Base-by-base conservation (phyloP, 1,284 basidiomycete genomes). In the Sporisorium scitamineum region DNA sequence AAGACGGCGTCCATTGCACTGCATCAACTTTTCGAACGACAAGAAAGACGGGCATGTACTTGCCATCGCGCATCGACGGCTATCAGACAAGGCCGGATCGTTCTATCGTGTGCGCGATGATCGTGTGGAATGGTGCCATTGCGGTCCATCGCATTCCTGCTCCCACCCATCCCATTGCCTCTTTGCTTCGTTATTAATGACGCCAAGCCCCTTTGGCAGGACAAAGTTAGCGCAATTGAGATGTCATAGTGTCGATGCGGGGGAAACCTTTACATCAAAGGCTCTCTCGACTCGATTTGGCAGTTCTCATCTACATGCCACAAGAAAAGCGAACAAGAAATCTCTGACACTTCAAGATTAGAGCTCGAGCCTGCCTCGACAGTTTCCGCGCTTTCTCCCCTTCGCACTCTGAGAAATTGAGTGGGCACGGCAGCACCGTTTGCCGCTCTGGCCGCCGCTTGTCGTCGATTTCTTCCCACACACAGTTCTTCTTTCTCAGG, bases 201-300 rank as follows among this genome's bases (percentile, higher is more conserved):
- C n/a, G n/a, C n/a, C n/a, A n/a, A n/a, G 37, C 2, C 16, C 37
- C 37, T 39, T n/a, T 39, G 5, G 3, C 18, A 39, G 7, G n/a
- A 18, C 37, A n/a, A n/a, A n/a, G 37, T 8, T 11, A 18, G 37
- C 4, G n/a, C 8, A n/a, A 39, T 14, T 10, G 34, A 3, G 14
- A n/a, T 18, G 37, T 39, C 37, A 5, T 31, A 32, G 13, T 26
- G 18, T 31, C 34, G 34, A 51, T 51, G 56, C 56, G 56, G 56
- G 56, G 47, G 56, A 59, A 59, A 27, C 24, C 26, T 42, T n/a
- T 18, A n/a, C n/a, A n/a, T n/a, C n/a, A n/a, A n/a, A n/a, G 31
- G 13, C 22, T 32, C 39, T 11, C 20, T 47, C 44, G 39, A 20
- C 39, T 56, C 47, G 50, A 56, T 62, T 39, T 62, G 53, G 61